A percentile compares a stretch with the other conserved stretches of the same genome.
phyloP scores from a whole-genome alignment of 2,329 filamentous ascomycete genomes.

The Scortechinia acanthostroma region DNA sequence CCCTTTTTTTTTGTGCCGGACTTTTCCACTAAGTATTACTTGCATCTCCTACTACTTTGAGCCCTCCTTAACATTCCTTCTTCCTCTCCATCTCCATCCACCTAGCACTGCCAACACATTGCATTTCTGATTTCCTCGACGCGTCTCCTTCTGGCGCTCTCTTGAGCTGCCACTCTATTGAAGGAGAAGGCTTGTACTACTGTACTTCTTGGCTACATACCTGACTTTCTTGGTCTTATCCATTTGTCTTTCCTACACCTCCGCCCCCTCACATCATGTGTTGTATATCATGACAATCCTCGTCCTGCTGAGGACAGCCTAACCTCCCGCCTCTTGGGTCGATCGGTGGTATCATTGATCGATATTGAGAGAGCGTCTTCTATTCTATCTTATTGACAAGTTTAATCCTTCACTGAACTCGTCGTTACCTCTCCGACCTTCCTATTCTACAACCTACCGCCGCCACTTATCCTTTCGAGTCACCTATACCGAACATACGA shows the following conservation, averaged over 20 bases:
- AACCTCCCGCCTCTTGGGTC: not conserved
- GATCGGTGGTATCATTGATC: not conserved
- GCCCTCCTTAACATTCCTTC: not conserved
- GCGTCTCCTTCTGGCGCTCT: not conserved
- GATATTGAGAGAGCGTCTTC: not conserved
- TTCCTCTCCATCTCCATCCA: not conserved
- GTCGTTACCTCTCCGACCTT: not conserved
- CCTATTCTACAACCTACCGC: not conserved
- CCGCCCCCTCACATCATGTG: not conserved
- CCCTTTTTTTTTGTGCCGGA: too few species aligned
- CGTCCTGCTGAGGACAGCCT: not conserved
- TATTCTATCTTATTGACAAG: not conserved
- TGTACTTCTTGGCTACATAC: not conserved
- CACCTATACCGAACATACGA: too few species aligned
- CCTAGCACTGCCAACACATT: not conserved
- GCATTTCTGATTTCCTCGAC: not conserved
- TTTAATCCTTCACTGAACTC: too few species aligned
- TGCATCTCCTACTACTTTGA: not conserved
- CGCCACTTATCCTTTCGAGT: too few species aligned
- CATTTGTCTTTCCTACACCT: not conserved
- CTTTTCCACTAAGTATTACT: not conserved
- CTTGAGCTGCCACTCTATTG: not conserved
- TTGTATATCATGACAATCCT: conserved; percentile 1
- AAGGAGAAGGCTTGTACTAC: not conserved
- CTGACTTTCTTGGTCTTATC: not conserved